phyloP scores from a whole-genome alignment of 345 rosid species.

The Heritiera littoralis region DNA sequence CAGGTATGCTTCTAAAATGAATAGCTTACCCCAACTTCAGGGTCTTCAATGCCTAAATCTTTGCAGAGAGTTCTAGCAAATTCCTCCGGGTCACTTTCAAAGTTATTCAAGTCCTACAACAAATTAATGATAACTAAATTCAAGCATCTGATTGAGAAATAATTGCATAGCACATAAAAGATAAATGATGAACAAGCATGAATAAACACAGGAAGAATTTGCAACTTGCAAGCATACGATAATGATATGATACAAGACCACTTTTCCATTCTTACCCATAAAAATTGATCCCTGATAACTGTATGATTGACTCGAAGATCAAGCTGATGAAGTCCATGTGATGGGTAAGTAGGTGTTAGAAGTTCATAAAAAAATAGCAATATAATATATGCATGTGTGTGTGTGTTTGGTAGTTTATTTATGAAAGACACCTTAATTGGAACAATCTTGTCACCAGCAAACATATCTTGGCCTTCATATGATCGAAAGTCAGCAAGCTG shows the following conservation, averaged over 20 bases:
- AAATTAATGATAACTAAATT: slow-evolving; percentile 5
- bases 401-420: neutral
- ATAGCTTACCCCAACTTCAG: slow-evolving; percentile 87
- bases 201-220: neutral
- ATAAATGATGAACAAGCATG: slow-evolving; percentile 7
- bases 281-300: slow-evolving; percentile 85
- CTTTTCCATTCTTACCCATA: slow-evolving; percentile 62
- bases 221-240: slow-evolving; percentile 14
- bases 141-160: neutral
- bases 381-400: neutral
- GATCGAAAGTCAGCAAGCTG: slow-evolving; percentile 85
- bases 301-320: slow-evolving; percentile 93
- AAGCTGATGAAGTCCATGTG: slow-evolving; percentile 54
- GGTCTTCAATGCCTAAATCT: slow-evolving; percentile 85
- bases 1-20: neutral
- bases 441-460: slow-evolving; percentile 83
- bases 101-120: slow-evolving; percentile 84
- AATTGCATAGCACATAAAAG: neutral
- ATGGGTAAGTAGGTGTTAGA: neutral
- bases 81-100: slow-evolving; percentile 92
- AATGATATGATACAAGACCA: neutral
- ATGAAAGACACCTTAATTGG: slow-evolving; percentile 76
- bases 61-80: slow-evolving; percentile 84
- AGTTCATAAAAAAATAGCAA: neutral
- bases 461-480: slow-evolving; percentile 94